These are phyloP conservation scores for Phytophthora boehmeriae DNA, from an alignment of 352 stramenopile genomes.

Conservation along the genomic window DNA sequence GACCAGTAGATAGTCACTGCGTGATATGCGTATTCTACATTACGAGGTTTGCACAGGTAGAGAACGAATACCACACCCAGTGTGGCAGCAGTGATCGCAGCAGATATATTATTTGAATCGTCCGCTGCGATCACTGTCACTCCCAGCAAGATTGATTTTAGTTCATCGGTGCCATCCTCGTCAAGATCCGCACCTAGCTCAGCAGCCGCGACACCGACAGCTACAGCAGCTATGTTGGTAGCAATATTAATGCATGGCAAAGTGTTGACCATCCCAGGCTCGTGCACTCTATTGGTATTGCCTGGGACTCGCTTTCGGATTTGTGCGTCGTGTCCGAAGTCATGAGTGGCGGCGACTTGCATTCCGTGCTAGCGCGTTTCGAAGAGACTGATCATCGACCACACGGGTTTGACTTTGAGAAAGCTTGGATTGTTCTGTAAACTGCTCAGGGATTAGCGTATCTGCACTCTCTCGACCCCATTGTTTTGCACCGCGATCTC, in stretches of 20 bases:
- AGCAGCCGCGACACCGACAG: neutral
- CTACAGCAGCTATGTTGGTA: neutral
- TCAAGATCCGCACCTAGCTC: neutral
- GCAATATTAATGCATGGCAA: slow-evolving; percentile 37
- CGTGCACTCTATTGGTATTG: slow-evolving; percentile 45
- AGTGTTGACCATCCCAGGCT: slow-evolving; percentile 41
- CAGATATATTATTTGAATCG: slow-evolving; percentile 8
- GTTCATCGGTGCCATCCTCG: neutral
- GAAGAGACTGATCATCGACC: slow-evolving; percentile 10
- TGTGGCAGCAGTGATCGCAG: slow-evolving; percentile 6
- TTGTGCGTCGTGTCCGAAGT: slow-evolving; percentile 46
- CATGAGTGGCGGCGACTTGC: slow-evolving; percentile 46
- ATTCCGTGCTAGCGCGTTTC: slow-evolving; percentile 20
- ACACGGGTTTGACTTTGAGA: slow-evolving; percentile 32
- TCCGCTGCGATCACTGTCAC: slow-evolving; percentile 5
- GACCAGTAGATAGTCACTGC: slow-evolving; percentile 14
- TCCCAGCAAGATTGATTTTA: slow-evolving; percentile 5
- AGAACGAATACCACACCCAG: slow-evolving; percentile 5
- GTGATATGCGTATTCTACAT: neutral
- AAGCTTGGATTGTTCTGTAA: slow-evolving; percentile 24
- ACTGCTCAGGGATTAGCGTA: slow-evolving; percentile 34
- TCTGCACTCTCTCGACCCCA: slow-evolving; percentile 36
- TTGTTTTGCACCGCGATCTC: slow-evolving; percentile 28
- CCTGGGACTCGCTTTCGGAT: slow-evolving; percentile 48
- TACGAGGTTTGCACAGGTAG: neutral